phyloP scores from a whole-genome alignment of 257 asterid genomes.

The Nicotiana paniculata region DNA sequence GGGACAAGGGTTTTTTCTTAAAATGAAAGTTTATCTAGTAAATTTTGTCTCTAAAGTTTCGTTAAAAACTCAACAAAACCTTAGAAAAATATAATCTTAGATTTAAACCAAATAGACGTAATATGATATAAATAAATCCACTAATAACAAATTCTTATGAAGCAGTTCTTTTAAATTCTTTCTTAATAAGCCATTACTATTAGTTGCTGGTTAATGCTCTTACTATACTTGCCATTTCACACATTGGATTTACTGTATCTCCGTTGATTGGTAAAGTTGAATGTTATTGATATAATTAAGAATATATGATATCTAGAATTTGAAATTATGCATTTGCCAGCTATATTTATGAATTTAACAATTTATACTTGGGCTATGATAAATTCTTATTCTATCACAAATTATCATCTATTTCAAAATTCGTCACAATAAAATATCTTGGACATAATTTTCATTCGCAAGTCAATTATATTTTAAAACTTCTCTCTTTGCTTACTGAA shows the following conservation, averaged over 20 bases:
- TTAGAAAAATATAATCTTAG: background rate
- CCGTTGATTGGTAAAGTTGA: too few species aligned
- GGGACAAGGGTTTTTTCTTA: background rate
- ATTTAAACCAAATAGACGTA: background rate
- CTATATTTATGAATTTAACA: background rate
- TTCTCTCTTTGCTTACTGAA: too few species aligned
- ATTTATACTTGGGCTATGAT: too few species aligned
- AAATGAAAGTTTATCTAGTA: background rate
- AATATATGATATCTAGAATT: background rate
- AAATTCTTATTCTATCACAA: background rate
- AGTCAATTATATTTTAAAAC: too few species aligned
- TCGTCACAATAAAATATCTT: background rate
- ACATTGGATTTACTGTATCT: background rate
- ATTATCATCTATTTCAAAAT: background rate
- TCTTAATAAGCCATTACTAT: background rate
- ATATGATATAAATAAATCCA: background rate
- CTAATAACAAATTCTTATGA: background rate
- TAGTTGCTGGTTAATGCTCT: background rate
- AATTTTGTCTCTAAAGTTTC: background rate
- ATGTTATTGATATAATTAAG: background rate
- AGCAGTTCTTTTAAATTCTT: background rate
- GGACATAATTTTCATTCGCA: background rate
- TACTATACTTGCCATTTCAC: background rate
- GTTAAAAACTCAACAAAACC: background rate
- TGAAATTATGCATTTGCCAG: background rate